Base-by-base conservation (phyloP, 2,329 filamentous ascomycete genomes). In the Fusarium sp. region DNA sequence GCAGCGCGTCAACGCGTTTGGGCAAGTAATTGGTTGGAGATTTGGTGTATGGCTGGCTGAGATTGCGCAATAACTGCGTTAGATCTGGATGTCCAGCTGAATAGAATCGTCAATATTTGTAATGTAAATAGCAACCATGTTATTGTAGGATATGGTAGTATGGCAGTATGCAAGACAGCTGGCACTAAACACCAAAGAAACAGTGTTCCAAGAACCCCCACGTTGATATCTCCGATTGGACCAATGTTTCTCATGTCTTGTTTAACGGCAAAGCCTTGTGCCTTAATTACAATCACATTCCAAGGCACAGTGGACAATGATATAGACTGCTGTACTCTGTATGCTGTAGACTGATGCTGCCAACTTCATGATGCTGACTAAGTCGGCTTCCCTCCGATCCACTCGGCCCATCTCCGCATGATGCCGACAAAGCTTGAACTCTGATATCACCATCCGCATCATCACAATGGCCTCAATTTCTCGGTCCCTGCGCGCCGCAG, bases 391-490 rank as follows among this genome's bases (percentile, higher is more conserved):
- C 45, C 60, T 64, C 69, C 70, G 66, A 73, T 59, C 70, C 58
- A 59, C 70, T 69, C 70, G 70, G 66, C 59, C 58, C 62, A 68
- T 73, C 61, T 73, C 58, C 71, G 58, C 70, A 70, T 70, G 48
- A 52, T 58, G 54, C 58, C 69, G 69, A 60, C 70, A 73, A 73
- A 72, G 46, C 65, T 73, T 70, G 59, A 63, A 72, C 56, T 61
- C 60, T 65, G 70, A 58, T 73, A 72, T 73, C 70, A 73, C 70
- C 70, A 66, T 45, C 52, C 51, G 56, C 57, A 70, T 39, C 45
- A 33, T 66, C 78, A 82, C 78, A 82, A 90, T 90, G 88, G 88
- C 89, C 74, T 90, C 89, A 83, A 87, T 91, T 82, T 85, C 86
- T 78, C 85, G 88, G 77, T 86, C 85, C 79, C 80, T 89, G 72